phyloP scores from a whole-genome alignment of 108 stramenopile genomes.

The Cyclotella baltica region DNA sequence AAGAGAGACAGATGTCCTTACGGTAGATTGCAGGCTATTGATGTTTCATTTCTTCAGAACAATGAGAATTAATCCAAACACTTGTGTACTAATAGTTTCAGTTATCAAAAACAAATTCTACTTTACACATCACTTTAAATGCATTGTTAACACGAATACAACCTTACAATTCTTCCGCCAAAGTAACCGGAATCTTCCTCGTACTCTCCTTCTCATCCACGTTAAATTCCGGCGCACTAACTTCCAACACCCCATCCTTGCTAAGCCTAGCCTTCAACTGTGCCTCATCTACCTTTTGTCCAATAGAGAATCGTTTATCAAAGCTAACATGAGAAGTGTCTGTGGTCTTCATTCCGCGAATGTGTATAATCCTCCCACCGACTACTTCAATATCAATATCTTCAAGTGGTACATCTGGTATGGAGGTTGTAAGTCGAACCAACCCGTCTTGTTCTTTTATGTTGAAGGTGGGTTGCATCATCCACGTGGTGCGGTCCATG shows the following conservation, averaged over 20 bases:
- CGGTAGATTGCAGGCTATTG: too few relatives aligned
- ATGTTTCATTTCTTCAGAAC: too few relatives aligned
- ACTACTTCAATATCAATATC: conserved; percentile 43
- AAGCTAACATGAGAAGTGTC: conserved; percentile 31
- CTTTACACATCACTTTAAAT: not conserved
- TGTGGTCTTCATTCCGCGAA: conserved; percentile 22
- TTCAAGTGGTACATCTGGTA: conserved; percentile 33
- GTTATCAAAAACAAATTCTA: not conserved
- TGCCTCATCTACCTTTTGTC: conserved; percentile 29
- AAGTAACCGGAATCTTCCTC: conserved; percentile 34
- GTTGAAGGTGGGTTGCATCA: conserved; percentile 26
- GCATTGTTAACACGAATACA: not conserved
- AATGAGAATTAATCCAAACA: not conserved
- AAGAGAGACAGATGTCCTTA: too few relatives aligned
- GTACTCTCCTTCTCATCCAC: conserved; percentile 4
- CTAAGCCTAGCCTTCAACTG: conserved; percentile 28
- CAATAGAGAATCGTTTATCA: conserved; percentile 35
- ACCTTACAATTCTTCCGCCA: conserved; percentile 31
- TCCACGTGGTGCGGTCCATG: conserved; percentile 8
- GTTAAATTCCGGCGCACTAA: conserved; percentile 23
- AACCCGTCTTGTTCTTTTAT: conserved; percentile 24
- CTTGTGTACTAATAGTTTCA: not conserved
- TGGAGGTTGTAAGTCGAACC: conserved; percentile 26
- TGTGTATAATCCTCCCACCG: conserved; percentile 31
- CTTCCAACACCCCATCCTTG: conserved; percentile 33